phyloP scores from a whole-genome alignment of 345 rosid genomes.

The Trapa bicornis region DNA sequence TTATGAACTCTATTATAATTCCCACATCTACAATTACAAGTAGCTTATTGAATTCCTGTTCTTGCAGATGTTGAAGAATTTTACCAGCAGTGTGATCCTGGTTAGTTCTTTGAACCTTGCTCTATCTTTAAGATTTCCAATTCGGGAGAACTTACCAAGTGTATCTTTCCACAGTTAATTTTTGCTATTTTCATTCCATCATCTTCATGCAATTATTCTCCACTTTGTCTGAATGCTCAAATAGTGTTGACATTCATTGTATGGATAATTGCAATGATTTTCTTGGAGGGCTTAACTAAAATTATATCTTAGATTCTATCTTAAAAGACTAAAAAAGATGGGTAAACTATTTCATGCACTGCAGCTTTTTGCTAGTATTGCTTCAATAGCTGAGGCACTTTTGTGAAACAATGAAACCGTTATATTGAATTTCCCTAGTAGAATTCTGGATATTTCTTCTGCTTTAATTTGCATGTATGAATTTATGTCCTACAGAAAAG shows the following conservation, averaged over 20 bases:
- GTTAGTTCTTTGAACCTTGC: constrained; percentile 20
- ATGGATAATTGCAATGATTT: neutral
- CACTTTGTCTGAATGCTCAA: neutral
- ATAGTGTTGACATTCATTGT: neutral
- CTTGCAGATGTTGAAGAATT: constrained; percentile 53
- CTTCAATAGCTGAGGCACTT: too few relatives aligned
- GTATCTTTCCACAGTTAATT: neutral
- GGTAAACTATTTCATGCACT: too few relatives aligned
- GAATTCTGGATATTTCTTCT: neutral
- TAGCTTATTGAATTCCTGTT: neutral
- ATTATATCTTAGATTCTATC: neutral
- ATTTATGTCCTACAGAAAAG: constrained; percentile 37
- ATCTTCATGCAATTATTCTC: neutral
- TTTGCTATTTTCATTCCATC: neutral
- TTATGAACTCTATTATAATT: neutral
- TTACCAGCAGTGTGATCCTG: constrained; percentile 59
- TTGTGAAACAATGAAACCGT: too few relatives aligned
- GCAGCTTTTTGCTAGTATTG: too few relatives aligned
- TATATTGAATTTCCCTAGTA: too few relatives aligned
- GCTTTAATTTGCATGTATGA: neutral
- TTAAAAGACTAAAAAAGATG: neutral
- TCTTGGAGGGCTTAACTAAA: too few relatives aligned
- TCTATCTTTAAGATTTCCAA: neutral
- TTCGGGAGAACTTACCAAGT: neutral
- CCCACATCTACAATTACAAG: neutral